Conservation (phyloP, 129 eudicot genomes). For the Logfia minima region DNA sequence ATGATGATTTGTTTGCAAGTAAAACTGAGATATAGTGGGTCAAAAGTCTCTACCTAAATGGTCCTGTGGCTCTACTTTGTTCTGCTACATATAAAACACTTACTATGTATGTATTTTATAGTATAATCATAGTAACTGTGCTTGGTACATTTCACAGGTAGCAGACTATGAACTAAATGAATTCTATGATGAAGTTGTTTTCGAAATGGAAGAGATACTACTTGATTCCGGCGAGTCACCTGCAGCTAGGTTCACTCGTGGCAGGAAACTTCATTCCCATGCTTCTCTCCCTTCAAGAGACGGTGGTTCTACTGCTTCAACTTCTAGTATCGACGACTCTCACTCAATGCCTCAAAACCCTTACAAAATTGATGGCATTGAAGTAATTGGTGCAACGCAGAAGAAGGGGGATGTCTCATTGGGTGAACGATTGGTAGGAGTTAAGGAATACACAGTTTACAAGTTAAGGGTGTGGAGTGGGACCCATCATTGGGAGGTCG, state of each 20-base stretch:
- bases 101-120: too few species aligned
- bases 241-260: conserved; percentile 45
- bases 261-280: conserved; percentile 41
- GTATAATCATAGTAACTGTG: neutral
- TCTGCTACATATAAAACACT: neutral
- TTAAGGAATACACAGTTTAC: conserved; percentile 85
- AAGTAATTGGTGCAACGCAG: conserved; percentile 79
- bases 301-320: conserved; percentile 86
- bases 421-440: conserved; percentile 89
- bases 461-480: conserved; percentile 68
- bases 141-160: conserved; percentile 41
- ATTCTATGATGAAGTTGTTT: conserved; percentile 69
- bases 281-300: conserved; percentile 64
- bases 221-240: conserved; percentile 67
- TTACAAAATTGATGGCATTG: conserved; percentile 59
- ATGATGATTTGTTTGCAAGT: neutral
- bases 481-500: conserved; percentile 78
- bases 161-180: conserved; percentile 54
- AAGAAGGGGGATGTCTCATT: conserved; percentile 83
- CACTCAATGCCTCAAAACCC: conserved; percentile 36
- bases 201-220: conserved; percentile 92
- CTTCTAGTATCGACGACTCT: conserved; percentile 53
- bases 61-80: neutral
- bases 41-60: neutral
- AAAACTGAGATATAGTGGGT: neutral